Conservation (phyloP, 2,329 filamentous ascomycete species). For the Aspergillus sergii region DNA sequence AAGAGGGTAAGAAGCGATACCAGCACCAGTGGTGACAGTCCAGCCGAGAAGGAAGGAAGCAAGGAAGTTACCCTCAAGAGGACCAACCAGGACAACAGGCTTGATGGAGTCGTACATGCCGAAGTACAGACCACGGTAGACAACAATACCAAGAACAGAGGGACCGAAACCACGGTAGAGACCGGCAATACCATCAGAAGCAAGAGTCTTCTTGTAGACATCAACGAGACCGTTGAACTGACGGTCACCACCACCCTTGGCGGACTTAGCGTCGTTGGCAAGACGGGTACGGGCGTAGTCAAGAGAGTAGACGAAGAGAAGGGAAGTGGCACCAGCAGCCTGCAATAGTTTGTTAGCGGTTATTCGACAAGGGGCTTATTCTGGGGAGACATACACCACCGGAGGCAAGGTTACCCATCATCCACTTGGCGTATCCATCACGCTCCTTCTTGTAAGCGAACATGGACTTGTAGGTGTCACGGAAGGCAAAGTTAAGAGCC, state of each 20-base stretch:
- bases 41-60: constrained; percentile 98
- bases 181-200: constrained; percentile 97
- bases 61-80: constrained; percentile 97
- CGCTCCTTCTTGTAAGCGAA: constrained; percentile 99
- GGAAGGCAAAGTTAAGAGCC: constrained; percentile 99
- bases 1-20: constrained; percentile 99
- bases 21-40: constrained; percentile 99
- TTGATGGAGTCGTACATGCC: constrained; percentile 99
- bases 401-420: constrained; percentile 98
- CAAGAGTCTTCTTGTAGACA: constrained; percentile 99
- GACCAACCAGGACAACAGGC: constrained; percentile 90
- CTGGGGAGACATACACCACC: constrained; percentile 81
- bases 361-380: not conserved
- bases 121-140: constrained; percentile 99
- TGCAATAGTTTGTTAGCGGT: constrained; percentile 37
- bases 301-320: constrained; percentile 99
- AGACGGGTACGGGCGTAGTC: constrained; percentile 99
- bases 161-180: constrained; percentile 99
- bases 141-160: constrained; percentile 97
- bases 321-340: constrained; percentile 98
- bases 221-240: constrained; percentile 99
- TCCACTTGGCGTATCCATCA: constrained; percentile 98
- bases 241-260: constrained; percentile 91
- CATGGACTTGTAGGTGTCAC: constrained; percentile 99
- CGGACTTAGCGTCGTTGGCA: constrained; percentile 99